A percentile compares a stretch with the other conserved stretches of the same genome.
phyloP scores from a whole-genome alignment of 352 stramenopile genomes.

The Saprolegnia diclina region DNA sequence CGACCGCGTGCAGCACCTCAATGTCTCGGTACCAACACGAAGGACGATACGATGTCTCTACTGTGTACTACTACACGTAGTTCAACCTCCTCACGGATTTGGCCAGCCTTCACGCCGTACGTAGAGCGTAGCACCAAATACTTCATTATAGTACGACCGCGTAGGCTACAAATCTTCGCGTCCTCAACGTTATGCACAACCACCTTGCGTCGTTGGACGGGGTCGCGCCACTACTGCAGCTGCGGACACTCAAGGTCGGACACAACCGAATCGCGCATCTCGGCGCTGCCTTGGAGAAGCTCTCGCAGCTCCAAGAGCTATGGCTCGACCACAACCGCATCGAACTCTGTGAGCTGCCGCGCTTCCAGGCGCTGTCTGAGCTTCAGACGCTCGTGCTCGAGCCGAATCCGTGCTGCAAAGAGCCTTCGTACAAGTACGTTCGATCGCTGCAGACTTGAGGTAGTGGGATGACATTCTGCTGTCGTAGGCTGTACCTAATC shows the following conservation, averaged over 20 bases:
- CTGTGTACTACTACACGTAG: constrained; percentile 28
- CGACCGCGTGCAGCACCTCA: constrained; percentile 42
- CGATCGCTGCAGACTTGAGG: not conserved
- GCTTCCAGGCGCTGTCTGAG: constrained; percentile 39
- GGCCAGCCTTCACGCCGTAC: constrained; percentile 42
- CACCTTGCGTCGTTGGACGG: constrained; percentile 40
- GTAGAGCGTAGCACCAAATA: no score
- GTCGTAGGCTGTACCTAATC: constrained; percentile 6
- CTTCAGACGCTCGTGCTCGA: constrained; percentile 54
- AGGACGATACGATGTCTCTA: no score
- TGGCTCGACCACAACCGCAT: constrained; percentile 56
- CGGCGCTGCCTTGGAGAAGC: constrained; percentile 31
- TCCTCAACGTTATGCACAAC: constrained; percentile 65
- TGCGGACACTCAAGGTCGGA: constrained; percentile 51
- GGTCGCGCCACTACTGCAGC: constrained; percentile 35
- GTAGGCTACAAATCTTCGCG: constrained; percentile 40
- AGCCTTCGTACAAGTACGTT: constrained; percentile 43
- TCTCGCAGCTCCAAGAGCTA: constrained; percentile 45
- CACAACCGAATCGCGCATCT: constrained; percentile 52
- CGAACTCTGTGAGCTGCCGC: constrained; percentile 41
- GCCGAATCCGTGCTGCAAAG: constrained; percentile 61
- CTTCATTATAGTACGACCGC: no score
- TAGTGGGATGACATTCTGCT: not conserved
- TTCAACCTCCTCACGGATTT: constrained; percentile 55
- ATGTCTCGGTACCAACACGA: constrained; percentile 42